Base-by-base conservation (phyloP, 176 grass and related monocot genomes). In the Olyra latifolia region DNA sequence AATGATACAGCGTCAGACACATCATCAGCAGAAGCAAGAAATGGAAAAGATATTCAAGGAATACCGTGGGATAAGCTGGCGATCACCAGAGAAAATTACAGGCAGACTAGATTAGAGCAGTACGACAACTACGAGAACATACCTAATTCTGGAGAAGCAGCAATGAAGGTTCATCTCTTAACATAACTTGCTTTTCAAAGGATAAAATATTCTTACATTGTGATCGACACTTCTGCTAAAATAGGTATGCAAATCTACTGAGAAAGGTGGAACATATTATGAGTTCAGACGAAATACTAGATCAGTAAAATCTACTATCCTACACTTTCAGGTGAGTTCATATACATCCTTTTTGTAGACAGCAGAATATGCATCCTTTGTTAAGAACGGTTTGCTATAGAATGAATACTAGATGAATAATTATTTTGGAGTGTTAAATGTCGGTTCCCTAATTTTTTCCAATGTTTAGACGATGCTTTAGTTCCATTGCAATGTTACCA, bases 41-140 rank as follows among this genome's bases (percentile, higher is more conserved):
- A 73, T 74, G 94, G 91, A 58, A 97, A 91, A 79, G 94, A 97
- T 59, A 93, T 97, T 43, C 94, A 97, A 88, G 94, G 91, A 69
- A 97, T 97, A 83, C 89, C 87, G n/a, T 97, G 94, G 94, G 66
- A 83, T 68, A 81, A 42, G 15, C 8, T 97, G 55, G 63, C 44
- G 30, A 77, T 89, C 54, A 89, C 94, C 48, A 85, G 91, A 50
- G 89, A 97, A 23, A 63, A 76, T 35, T 97, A 91, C 79, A 87
- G 94, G 13, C 69, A 84, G 63, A 85, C 83, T n/a, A 82, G 94
- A 76, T 66, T 97, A 52, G 79, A 84, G 29, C 74, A 89, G 46
- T 97, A 97, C 71, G 91, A 89, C 58, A 97, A 97, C 50, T 97
- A 97, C 2, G 89, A 97, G 78, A 97, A 97, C 17, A 64, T 97